Evolutionary conservation across 805 yeast species (phyloP), one percentile per base, ranked within the genome.

Genomic region (Millerago galiae): DNA sequence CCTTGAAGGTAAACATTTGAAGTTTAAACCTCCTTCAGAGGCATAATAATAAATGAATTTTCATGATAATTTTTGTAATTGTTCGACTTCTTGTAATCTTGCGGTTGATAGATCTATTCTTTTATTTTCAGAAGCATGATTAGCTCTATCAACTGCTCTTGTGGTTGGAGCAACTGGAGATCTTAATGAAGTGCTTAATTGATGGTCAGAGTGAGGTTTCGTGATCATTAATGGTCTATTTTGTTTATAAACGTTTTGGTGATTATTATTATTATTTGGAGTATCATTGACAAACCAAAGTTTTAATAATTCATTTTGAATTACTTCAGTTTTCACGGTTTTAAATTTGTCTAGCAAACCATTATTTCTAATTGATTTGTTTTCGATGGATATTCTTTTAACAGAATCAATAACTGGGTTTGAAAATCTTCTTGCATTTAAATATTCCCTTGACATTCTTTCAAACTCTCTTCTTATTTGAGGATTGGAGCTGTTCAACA

Each of bases 401-500:
- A 86, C 59, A 2, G 87, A 74, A 37, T 78, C 83, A 5, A 75
- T 72, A 2, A 84, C 63, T 1, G 96, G 95, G 50, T 86, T 86
- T 32, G 67, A 65, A 59, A 81, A 76, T 46, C 93, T 68, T 54
- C 89, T 65, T 0, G 83, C 80, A 50, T 75, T 82, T 34, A 79
- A 65, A 49, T 79, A 83, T 54, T 86, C 95, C 47, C 90, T 70
- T 12, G 89, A 77, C 27, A 84, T 71, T 47, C 86, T 70, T 58
- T 87, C 95, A 55, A 79, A 83, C 55, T 84, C 93, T n/a, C 87
- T 73, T 50, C 86, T 71, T 8, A 77, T 71, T 47, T 76, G 82
- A 16, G 81, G 65, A 32, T 43, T 47, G 8, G 46, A 24, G 27
- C 42, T 42, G 34, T 49, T 52, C 25, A 44, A 28, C 35, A 43